Evolutionary conservation across 441 rosid genomes (phyloP), one percentile per base, ranked within the genome.

Genomic region (Eutrema salsugineum): DNA sequence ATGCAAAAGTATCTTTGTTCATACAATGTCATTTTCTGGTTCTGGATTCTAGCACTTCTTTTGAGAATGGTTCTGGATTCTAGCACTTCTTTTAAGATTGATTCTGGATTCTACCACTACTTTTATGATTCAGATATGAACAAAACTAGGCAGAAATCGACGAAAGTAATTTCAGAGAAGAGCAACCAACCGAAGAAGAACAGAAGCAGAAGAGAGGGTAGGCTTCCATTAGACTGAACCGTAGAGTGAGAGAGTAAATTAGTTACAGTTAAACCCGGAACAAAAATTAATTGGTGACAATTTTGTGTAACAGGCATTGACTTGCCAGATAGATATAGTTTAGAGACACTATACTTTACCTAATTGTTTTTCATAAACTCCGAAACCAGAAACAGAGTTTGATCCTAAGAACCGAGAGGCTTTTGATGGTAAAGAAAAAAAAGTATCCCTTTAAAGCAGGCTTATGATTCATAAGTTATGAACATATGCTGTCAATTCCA

Each of bases 401-500:
- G 64, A 58, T 77, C 68, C 80, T 77, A 66, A 64, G 58, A 71
- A 65, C 76, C 42, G 65, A 70, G 56, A 35, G 20, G 63, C 62
- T 43, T 35, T 51, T 59, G 64, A 50, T 57, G 35, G 40, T 55
- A 56, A 64, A 70, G 51, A 58, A 10, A 57, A 39, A 28, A 55
- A 40, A 64, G 30, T 50, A 77, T 63, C 68, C 28, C 58, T 70
- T 65, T n/a, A n/a, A 63, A 51, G 17, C 57, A 71, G 49, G 67
- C 71, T 30, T 48, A 67, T n/a, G n/a, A n/a, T n/a, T n/a, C n/a
- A n/a, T n/a, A n/a, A n/a, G n/a, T n/a, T n/a, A n/a, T 63, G 32
- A 63, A 69, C 66, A 47, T 24, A 47, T 33, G 22, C 17, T 66
- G 63, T 77, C 69, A 77, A 44, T 77, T 61, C 80, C 80, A 77